Evolutionary conservation across 2,329 filamentous ascomycete species (phyloP).

Genomic region (Ramichloridium luteum): DNA sequence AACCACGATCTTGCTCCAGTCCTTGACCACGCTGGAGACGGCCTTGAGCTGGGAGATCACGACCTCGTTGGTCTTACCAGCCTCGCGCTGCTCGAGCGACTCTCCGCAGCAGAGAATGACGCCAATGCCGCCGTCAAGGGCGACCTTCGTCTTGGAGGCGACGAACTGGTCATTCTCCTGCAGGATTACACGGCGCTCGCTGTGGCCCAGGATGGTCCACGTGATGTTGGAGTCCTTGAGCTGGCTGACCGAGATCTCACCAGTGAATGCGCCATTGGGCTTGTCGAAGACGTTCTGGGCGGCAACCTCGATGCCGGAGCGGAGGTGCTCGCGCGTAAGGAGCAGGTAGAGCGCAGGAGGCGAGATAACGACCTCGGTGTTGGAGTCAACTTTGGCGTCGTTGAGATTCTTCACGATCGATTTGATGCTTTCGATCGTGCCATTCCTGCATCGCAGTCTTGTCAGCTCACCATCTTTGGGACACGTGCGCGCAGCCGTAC

Average conservation of each 20-base stretch:
- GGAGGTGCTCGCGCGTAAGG: slow-evolving; percentile 67
- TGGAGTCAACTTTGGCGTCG: slow-evolving; percentile 65
- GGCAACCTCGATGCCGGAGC: slow-evolving; percentile 67
- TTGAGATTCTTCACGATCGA: slow-evolving; percentile 85
- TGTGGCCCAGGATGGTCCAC: slow-evolving; percentile 90
- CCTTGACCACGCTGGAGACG: slow-evolving; percentile 62
- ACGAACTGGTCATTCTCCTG: slow-evolving; percentile 74
- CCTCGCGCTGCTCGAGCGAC: slow-evolving; percentile 84
- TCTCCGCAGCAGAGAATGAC: slow-evolving; percentile 98
- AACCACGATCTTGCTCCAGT: slow-evolving; percentile 91
- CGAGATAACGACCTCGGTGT: slow-evolving; percentile 84
- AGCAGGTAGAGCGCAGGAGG: slow-evolving; percentile 85
- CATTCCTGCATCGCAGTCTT: no score
- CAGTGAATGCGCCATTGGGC: slow-evolving; percentile 90
- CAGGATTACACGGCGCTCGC: slow-evolving; percentile 82
- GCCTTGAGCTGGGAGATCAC: slow-evolving; percentile 77
- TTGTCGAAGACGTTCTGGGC: slow-evolving; percentile 89
- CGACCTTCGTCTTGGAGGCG: slow-evolving; percentile 87
- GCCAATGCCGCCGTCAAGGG: slow-evolving; percentile 70
- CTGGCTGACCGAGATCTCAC: slow-evolving; percentile 87
- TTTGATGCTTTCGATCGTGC: slow-evolving; percentile 77
- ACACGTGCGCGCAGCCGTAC: slow-evolving; percentile 26
- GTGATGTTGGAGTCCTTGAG: slow-evolving; percentile 77
- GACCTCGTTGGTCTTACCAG: slow-evolving; percentile 70
- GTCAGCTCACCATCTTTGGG: no score